Conservation (phyloP, 2,329 filamentous ascomycete genomes). For the Decorospora gaudefroyi region DNA sequence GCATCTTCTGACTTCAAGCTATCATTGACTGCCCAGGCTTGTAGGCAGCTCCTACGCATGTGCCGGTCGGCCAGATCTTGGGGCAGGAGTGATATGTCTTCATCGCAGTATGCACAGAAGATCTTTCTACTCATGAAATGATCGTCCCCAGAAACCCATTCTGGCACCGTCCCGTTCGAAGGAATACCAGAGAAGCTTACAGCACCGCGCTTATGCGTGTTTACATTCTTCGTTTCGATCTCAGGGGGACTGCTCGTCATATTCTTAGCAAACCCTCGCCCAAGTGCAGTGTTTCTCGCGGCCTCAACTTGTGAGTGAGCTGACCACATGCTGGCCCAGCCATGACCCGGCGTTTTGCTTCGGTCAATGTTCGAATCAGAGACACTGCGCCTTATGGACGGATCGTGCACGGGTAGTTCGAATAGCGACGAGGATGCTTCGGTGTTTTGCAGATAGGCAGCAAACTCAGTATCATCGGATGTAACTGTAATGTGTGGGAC, state of each 20-base stretch:
- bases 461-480: not conserved
- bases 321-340: too few species aligned
- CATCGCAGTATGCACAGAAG: not conserved
- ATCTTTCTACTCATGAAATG: not conserved
- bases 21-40: too few species aligned
- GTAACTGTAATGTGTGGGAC: constrained; percentile 1
- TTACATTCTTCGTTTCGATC: not conserved
- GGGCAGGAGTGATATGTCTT: not conserved
- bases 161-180: not conserved
- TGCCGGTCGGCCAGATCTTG: not conserved
- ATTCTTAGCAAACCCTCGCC: too few species aligned
- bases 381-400: not conserved
- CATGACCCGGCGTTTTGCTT: not conserved
- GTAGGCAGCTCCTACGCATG: not conserved
- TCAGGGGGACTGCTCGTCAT: too few species aligned
- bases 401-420: not conserved
- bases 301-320: too few species aligned
- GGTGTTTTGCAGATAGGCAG: not conserved
- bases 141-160: not conserved
- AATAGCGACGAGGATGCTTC: not conserved
- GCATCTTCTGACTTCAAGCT: too few species aligned
- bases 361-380: not conserved
- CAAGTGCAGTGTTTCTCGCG: too few species aligned
- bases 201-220: not conserved
- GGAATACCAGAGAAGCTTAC: not conserved